Percentiles rank a stretch among this genome's conserved stretches.
phyloP scores from a whole-genome alignment of 495 filamentous ascomycete species.

The Aspergillus indologenus region DNA sequence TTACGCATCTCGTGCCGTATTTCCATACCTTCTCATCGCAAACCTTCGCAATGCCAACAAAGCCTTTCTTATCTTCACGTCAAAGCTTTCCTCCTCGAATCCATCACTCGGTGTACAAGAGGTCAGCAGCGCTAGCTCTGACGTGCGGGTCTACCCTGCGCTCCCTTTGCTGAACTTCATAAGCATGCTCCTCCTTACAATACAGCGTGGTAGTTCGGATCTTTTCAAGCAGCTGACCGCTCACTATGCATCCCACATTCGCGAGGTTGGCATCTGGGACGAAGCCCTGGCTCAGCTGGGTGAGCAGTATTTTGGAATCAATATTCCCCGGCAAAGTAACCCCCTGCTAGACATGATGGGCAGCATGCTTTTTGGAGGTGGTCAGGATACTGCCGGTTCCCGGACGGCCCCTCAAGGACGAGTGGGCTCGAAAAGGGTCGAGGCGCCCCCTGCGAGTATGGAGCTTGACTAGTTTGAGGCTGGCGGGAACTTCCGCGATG shows the following conservation, averaged over 20 bases:
- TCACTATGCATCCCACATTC: conserved; percentile 76
- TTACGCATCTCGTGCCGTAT: conserved; percentile 83
- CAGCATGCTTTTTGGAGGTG: conserved; percentile 77
- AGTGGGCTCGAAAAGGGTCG: conserved; percentile 43
- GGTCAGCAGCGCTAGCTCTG: conserved; percentile 69
- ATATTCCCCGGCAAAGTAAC: conserved; percentile 80
- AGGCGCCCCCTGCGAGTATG: conserved; percentile 48
- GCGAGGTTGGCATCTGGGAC: conserved; percentile 73
- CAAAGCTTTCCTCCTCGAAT: conserved; percentile 66
- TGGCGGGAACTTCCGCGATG: conserved; percentile 2
- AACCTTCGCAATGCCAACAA: conserved; percentile 87
- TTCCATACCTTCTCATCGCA: conserved; percentile 87
- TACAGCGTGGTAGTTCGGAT: conserved; percentile 75
- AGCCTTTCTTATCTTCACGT: conserved; percentile 75
- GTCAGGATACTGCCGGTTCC: conserved; percentile 42
- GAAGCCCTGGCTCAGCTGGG: conserved; percentile 82
- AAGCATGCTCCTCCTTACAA: conserved; percentile 72
- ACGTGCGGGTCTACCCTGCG: conserved; percentile 76
- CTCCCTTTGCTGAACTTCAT: conserved; percentile 93
- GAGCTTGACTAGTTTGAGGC: conserved; percentile 49
- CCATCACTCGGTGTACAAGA: conserved; percentile 70
- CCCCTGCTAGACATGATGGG: conserved; percentile 98
- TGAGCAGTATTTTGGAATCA: conserved; percentile 97
- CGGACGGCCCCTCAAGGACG: conserved; percentile 33
- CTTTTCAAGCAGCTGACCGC: conserved; percentile 77